Base-by-base conservation (phyloP, 441 rosid genomes). In the Pelargonium hybrid region DNA sequence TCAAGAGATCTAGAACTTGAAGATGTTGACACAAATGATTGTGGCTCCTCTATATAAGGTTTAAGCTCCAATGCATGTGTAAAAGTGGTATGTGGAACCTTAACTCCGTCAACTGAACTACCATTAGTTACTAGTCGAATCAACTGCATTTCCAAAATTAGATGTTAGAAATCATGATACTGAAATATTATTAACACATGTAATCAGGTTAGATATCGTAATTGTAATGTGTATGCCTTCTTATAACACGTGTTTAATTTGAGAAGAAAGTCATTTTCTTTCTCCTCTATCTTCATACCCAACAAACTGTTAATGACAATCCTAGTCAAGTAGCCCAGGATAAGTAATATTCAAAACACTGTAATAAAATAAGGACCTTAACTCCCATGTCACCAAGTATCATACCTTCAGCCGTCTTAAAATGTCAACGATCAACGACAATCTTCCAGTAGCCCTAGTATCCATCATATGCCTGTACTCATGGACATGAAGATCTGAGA, bases 1-100 rank as follows among this genome's bases (percentile, higher is more conserved):
- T 95, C 96, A 77, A 81, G 82, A 77, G 87, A 83, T 64, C 66
- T 69, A 43, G 80, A 74, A 84, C 70, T 89, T 64, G 67, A 65
- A 75, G 89, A 81, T 63, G 86, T 75, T 71, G 87, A 84, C 66
- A 83, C 80, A 70, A 82, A 70, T 66, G 91, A 78, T 23, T 82
- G 77, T 25, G 98, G 98, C 75, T 92, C 98, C 83, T 95, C 98
- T 76, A 92, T 83, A 76, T 89, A 89, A 74, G 99, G 98, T 78
- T 84, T 95, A 75, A 95, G 88, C 82, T 92, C 97, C 84, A 95
- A 43, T 43, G 89, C 92, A 88, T 89, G 88, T 13, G 84, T 86
- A 79, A 87, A 79, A 77, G 78, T 84, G 74, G 90, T 88, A 85
- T 81, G 87, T 72, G 84, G 75, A 61, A 67, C 76, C 78, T 86